Evolutionary conservation across 441 rosid species (phyloP).

Genomic region (Rhodomyrtus psidioides): DNA sequence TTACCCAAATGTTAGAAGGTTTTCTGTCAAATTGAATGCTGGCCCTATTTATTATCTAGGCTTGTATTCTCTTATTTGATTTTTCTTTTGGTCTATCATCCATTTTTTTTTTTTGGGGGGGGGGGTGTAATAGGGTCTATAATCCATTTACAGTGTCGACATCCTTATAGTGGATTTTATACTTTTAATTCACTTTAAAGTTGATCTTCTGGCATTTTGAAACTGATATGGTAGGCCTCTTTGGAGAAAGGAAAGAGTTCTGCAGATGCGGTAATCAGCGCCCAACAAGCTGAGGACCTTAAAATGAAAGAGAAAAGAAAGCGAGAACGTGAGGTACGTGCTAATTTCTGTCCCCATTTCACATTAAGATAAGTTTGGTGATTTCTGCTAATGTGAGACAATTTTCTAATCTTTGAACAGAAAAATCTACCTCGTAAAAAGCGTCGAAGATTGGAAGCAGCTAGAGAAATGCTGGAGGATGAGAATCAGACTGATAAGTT

Average conservation of each 20-base stretch:
- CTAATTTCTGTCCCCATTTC: neutral
- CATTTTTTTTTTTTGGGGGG: neutral
- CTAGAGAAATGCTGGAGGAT: constrained; percentile 94
- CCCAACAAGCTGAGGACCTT: constrained; percentile 79
- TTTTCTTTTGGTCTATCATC: neutral
- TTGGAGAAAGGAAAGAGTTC: constrained; percentile 36
- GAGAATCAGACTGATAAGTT: constrained; percentile 31
- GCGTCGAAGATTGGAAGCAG: constrained; percentile 92
- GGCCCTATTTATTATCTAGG: neutral
- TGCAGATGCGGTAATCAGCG: constrained; percentile 63
- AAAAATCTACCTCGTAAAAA: constrained; percentile 85
- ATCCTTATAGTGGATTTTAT: neutral
- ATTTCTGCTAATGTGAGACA: neutral
- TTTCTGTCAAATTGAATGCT: neutral
- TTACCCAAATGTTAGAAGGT: neutral
- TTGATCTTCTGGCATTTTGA: neutral
- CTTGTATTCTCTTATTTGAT: neutral
- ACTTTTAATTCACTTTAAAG: neutral
- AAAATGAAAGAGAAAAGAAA: constrained; percentile 92
- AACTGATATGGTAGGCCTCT: constrained; percentile 38
- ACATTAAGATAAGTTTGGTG: neutral
- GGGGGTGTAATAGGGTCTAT: neutral
- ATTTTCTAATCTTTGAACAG: constrained; percentile 33
- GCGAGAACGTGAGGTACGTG: constrained; percentile 71
- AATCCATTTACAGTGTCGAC: neutral